Percentiles rank a stretch among this genome's conserved stretches.
Evolutionary conservation across 352 stramenopile genomes (phyloP).

Genomic region (Thalassiosira sp.): DNA sequence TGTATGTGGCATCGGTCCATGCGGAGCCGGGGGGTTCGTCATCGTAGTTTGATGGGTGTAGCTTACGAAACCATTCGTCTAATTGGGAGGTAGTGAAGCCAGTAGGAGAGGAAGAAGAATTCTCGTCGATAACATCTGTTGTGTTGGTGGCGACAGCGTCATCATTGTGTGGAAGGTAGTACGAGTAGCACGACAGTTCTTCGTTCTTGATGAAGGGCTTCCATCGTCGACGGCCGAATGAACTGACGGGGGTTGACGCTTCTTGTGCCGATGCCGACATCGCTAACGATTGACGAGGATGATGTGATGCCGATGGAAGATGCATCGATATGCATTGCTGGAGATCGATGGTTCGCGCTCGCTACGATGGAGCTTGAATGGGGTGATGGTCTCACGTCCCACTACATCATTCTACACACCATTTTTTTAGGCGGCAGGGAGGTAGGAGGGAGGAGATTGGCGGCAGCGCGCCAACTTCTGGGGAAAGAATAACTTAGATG

Average conservation of each 20-base stretch:
- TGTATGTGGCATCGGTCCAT: conserved; percentile 48
- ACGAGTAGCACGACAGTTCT: conserved; percentile 11
- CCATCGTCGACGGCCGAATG: neutral
- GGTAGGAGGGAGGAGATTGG: too few relatives aligned
- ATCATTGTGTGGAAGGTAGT: conserved; percentile 3
- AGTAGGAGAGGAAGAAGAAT: neutral
- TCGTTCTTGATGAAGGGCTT: conserved; percentile 8
- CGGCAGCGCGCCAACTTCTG: too few relatives aligned
- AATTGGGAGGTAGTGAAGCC: conserved; percentile 25
- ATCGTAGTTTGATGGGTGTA: conserved; percentile 31
- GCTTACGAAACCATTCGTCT: conserved; percentile 41
- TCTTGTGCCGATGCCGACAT: conserved; percentile 7
- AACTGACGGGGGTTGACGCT: neutral
- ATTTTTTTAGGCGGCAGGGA: too few relatives aligned
- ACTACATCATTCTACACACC: too few relatives aligned
- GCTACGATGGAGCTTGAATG: too few relatives aligned
- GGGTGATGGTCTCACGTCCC: too few relatives aligned
- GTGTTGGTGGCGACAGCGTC: neutral
- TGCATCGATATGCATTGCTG: too few relatives aligned
- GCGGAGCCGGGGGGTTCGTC: conserved; percentile 16
- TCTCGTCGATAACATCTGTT: neutral
- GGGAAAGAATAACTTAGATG: too few relatives aligned
- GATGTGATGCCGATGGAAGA: neutral
- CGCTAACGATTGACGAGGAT: neutral
- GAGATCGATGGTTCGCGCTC: too few relatives aligned